Base-by-base conservation (phyloP, 2,329 filamentous ascomycete genomes). In the Apiospora kogelbergensis region DNA sequence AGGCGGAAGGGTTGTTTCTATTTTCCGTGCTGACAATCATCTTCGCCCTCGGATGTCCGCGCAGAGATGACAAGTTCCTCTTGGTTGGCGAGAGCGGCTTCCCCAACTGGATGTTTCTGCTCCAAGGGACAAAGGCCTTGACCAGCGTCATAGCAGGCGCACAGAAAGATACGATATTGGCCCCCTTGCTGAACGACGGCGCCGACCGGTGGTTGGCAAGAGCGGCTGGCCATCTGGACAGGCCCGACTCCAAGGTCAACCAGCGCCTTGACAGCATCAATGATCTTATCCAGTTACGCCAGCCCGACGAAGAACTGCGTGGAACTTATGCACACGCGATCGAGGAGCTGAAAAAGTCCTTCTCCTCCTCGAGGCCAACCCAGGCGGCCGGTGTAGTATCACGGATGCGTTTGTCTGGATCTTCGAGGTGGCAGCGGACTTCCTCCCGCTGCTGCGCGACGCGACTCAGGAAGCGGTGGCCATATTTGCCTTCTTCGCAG, bases 321-420 rank as follows among this genome's bases (percentile, higher is more conserved):
- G 7, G 24, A 2, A 63, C 67, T 11, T 71, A 71, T 20, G 4
- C 20, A 1, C 17, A 46, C 66, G 69, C 71, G 1, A 70, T 73
- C 45, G 46, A 68, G 3, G 68, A 71, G 60, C 60, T 72, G 46
- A 42, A 66, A 13, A 70, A 69, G 57, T 70, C 69, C 6, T 70
- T 71, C 42, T 65, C 65, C 57, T 65, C 24, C 63, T 67, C 22
- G 68, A 63, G 11, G 4, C 45, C 22, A 6, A 46, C 30, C 57
- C 20, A 17, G 15, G 63, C 30, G 11, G 33, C 60, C 45, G 60
- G 20, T 66, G 68, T 26, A 69, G 71, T 9, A 44, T 71, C 44
- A 72, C 70, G 2, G 78, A 80, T 68, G 64, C 77, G 1, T 80
- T 80, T 44, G 70, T 75, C 7, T 80, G 78, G 77, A 72, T 79